These are phyloP conservation scores for Coniferiporia sulphurascens DNA, from an alignment of 1,284 basidiomycete genomes.

Conservation along the genomic window DNA sequence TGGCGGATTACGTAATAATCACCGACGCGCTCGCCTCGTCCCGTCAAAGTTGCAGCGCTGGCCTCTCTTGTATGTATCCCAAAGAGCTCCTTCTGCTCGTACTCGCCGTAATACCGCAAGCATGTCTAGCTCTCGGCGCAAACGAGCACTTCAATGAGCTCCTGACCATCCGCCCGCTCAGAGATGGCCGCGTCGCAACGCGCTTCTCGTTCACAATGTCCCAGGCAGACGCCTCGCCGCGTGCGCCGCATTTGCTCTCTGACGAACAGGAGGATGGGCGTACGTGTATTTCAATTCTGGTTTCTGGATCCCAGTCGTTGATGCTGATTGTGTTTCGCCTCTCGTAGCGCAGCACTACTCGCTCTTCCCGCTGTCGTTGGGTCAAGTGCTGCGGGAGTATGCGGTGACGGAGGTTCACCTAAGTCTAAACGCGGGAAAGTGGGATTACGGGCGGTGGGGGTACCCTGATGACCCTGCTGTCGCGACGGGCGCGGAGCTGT, in stretches of 20 bases:
- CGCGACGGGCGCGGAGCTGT: conserved; percentile 82
- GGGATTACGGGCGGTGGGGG: conserved; percentile 87
- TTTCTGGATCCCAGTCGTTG: neutral
- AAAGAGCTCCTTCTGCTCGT: neutral
- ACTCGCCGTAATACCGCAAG: neutral
- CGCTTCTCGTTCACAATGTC: conserved; percentile 81
- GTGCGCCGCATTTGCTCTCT: conserved; percentile 45
- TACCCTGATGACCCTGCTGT: conserved; percentile 74
- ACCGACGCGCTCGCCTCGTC: neutral
- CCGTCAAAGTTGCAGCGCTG: neutral
- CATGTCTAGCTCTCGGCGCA: neutral
- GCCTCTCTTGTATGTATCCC: conserved; percentile 3
- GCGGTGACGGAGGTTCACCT: conserved; percentile 85
- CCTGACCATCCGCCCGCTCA: conserved; percentile 68
- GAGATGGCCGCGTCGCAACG: conserved; percentile 81
- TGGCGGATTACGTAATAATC: neutral
- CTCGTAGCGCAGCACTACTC: conserved; percentile 71
- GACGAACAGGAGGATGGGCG: conserved; percentile 56
- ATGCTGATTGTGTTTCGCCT: neutral
- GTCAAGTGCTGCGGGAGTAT: conserved; percentile 82
- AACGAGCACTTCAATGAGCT: conserved; percentile 62
- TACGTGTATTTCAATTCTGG: conserved; percentile 27
- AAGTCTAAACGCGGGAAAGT: conserved; percentile 84
- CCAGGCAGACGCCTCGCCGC: conserved; percentile 47
- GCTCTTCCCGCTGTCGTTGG: conserved; percentile 79